Evolutionary conservation across 495 filamentous ascomycete genomes (phyloP).

Genomic region (Daldinia vernicosa): DNA sequence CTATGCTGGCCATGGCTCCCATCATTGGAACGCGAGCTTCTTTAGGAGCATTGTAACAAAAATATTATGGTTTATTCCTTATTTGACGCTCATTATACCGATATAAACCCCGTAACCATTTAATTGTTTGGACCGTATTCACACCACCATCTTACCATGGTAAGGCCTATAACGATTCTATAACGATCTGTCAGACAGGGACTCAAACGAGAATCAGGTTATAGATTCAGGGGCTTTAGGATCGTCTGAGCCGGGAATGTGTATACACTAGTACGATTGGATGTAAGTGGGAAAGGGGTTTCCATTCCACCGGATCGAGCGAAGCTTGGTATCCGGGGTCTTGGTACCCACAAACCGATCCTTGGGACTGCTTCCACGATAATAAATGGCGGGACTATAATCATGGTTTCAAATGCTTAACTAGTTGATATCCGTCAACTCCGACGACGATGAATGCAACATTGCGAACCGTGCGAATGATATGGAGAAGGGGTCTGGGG

Average conservation of each 20-base stretch:
- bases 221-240: constrained; percentile 1
- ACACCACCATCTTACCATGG: neutral
- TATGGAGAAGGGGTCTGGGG: neutral
- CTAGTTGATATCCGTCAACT: neutral
- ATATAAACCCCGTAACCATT: neutral
- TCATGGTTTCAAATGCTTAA: neutral
- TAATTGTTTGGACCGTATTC: neutral
- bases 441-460: neutral
- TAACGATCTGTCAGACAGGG: neutral
- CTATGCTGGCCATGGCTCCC: neutral
- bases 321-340: neutral
- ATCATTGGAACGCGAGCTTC: neutral
- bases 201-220: neutral
- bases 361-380: neutral
- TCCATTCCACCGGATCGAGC: neutral
- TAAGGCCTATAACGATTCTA: neutral
- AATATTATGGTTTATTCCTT: neutral
- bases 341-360: neutral
- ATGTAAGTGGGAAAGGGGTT: neutral
- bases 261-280: neutral
- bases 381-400: neutral
- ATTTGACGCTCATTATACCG: neutral
- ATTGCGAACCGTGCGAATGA: neutral
- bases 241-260: neutral
- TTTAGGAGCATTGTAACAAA: neutral